A percentile compares a stretch with the other conserved stretches of the same genome.
Conservation (phyloP, 805 yeast genomes). For the Candida nonsorbophila region DNA sequence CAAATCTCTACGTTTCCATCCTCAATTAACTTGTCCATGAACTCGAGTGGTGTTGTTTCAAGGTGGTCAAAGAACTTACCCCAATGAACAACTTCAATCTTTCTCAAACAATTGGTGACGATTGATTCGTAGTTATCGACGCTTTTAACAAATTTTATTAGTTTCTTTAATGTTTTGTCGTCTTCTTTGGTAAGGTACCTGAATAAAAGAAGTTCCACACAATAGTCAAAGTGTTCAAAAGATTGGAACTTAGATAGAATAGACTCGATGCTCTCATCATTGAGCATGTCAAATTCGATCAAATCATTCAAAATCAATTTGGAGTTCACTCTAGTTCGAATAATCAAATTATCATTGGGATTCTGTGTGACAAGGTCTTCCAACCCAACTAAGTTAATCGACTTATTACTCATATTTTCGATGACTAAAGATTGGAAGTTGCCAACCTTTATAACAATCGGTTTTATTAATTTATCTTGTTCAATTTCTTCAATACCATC, state of each 20-base stretch:
- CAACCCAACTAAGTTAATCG: conserved; percentile 39
- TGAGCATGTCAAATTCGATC: conserved; percentile 41
- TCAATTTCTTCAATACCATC: conserved; percentile 13
- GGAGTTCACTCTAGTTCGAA: conserved; percentile 29
- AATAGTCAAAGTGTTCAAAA: conserved; percentile 42
- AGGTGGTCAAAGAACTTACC: conserved; percentile 37
- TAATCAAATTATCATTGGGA: conserved; percentile 21
- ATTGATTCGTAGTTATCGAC: conserved; percentile 17
- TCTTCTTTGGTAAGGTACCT: conserved; percentile 27
- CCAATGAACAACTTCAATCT: conserved; percentile 57
- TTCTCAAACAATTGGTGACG: conserved; percentile 52
- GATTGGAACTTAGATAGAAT: conserved; percentile 31
- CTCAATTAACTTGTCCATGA: conserved; percentile 37
- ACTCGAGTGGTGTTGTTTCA: conserved; percentile 38
- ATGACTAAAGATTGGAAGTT: conserved; percentile 21
- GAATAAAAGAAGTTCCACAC: conserved; percentile 45
- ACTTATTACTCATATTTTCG: conserved; percentile 12
- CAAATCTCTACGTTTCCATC: conserved; percentile 35
- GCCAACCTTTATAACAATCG: conserved; percentile 22
- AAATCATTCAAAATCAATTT: conserved; percentile 42
- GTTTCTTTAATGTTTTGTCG: conserved; percentile 11
- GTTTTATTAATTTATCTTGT: conserved; percentile 11
- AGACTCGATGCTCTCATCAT: conserved; percentile 17
- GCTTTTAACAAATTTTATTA: conserved; percentile 11
- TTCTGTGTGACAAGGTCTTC: conserved; percentile 25